Evolutionary conservation across 805 yeast species (phyloP).

Genomic region (Candida nitratophila): DNA sequence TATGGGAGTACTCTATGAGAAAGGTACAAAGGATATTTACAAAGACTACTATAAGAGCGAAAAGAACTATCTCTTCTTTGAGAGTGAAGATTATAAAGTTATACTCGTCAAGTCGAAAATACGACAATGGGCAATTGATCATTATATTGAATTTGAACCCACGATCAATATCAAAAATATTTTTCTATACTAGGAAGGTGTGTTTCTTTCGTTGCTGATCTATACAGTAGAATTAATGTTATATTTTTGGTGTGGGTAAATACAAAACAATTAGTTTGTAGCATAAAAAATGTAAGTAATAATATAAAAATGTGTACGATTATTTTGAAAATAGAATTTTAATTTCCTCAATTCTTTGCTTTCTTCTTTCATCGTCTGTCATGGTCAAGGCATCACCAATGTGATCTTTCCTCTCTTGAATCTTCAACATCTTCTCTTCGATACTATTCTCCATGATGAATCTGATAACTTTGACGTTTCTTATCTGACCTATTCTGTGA

Average conservation of each 20-base stretch:
- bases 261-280: neutral
- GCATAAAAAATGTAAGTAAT: neutral
- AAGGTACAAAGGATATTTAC: constrained; percentile 17
- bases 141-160: constrained; percentile 12
- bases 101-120: constrained; percentile 17
- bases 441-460: constrained; percentile 79
- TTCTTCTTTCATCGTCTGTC: constrained; percentile 68
- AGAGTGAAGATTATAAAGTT: constrained; percentile 17
- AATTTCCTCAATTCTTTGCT: constrained; percentile 65
- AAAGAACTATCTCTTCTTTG: constrained; percentile 14
- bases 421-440: constrained; percentile 80
- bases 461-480: constrained; percentile 64
- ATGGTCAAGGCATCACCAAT: constrained; percentile 75
- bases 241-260: neutral
- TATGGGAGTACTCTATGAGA: constrained; percentile 37
- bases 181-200: too few species aligned
- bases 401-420: constrained; percentile 78
- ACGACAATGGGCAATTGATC: constrained; percentile 21
- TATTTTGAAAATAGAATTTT: constrained; percentile 49
- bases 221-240: too few species aligned
- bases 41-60: constrained; percentile 21
- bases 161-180: constrained; percentile 12
- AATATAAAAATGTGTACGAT: neutral
- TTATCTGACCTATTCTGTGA: constrained; percentile 83
- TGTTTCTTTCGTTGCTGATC: too few species aligned